Percentiles rank a stretch among this genome's conserved stretches.
Evolutionary conservation across 2,329 filamentous ascomycete species (phyloP).

Genomic region (Aspergillus intermedius): DNA sequence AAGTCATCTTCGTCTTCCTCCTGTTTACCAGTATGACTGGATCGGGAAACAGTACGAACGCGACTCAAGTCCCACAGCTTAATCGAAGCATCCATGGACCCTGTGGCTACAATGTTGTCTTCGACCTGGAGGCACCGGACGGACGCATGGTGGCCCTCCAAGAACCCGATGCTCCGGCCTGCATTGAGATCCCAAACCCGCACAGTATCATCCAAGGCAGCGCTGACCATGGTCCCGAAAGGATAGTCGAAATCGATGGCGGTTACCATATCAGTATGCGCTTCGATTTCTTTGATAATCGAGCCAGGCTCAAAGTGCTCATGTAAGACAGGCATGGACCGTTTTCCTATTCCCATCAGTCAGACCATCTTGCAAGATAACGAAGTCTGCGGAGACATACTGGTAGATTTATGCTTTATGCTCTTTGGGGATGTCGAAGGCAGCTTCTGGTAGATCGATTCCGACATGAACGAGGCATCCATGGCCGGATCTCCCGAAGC

Average conservation of each 20-base stretch:
- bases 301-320: constrained; percentile 91
- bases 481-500: constrained; percentile 48
- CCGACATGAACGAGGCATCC: constrained; percentile 79
- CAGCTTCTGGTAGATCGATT: constrained; percentile 93
- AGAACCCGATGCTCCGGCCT: constrained; percentile 79
- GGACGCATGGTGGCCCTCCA: constrained; percentile 92
- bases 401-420: constrained; percentile 41
- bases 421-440: constrained; percentile 58
- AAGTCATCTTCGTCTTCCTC: constrained; percentile 37
- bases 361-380: background rate
- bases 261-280: constrained; percentile 81
- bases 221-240: constrained; percentile 89
- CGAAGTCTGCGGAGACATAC: constrained; percentile 18
- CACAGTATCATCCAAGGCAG: constrained; percentile 87
- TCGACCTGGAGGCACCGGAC: constrained; percentile 89
- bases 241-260: constrained; percentile 95
- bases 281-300: constrained; percentile 78
- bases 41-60: constrained; percentile 68
- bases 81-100: constrained; percentile 90
- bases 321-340: constrained; percentile 88
- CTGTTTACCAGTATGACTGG: constrained; percentile 48
- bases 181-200: constrained; percentile 95
- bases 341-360: constrained; percentile 46
- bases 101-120: constrained; percentile 90
- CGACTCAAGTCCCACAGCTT: constrained; percentile 90